Evolutionary conservation across 768 basidiomycete genomes (phyloP).

Genomic region (Mycena belliarum): DNA sequence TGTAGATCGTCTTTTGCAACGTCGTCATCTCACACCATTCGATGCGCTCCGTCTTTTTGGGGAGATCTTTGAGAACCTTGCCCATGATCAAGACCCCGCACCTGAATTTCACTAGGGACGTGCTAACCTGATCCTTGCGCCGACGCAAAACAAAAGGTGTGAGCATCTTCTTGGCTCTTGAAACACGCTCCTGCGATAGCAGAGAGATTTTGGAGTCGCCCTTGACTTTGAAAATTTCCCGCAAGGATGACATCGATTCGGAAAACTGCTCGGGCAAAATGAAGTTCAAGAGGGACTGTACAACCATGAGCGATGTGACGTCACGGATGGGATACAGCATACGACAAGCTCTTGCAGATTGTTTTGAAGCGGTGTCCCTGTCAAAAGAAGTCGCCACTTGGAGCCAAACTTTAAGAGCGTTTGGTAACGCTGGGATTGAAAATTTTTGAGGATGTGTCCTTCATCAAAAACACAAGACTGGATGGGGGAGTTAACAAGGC

Average conservation of each 20-base stretch:
- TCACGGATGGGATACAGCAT: slow-evolving; percentile 34
- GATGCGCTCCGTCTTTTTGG: slow-evolving; percentile 88
- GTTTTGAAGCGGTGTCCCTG: slow-evolving; percentile 94
- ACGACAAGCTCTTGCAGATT: slow-evolving; percentile 90
- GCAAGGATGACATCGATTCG: slow-evolving; percentile 72
- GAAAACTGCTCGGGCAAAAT: slow-evolving; percentile 91
- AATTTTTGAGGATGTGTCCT: slow-evolving; percentile 96
- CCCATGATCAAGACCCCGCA: not conserved
- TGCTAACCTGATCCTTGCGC: slow-evolving; percentile 84
- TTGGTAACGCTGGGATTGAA: slow-evolving; percentile 95
- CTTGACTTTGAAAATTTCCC: slow-evolving; percentile 96
- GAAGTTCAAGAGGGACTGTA: slow-evolving; percentile 94
- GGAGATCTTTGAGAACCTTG: slow-evolving; percentile 90
- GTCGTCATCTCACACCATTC: slow-evolving; percentile 94
- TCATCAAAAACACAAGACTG: slow-evolving; percentile 96
- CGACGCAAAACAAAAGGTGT: slow-evolving; percentile 97
- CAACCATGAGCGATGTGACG: no score
- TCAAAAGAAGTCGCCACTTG: slow-evolving; percentile 88
- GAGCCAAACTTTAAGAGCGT: slow-evolving; percentile 83
- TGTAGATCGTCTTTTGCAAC: slow-evolving; percentile 81
- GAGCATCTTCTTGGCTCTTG: slow-evolving; percentile 98
- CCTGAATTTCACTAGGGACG: not conserved
- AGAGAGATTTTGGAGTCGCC: slow-evolving; percentile 88
- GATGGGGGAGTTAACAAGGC: not conserved
- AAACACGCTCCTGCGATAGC: slow-evolving; percentile 90